Percentiles rank a stretch among this genome's conserved stretches.
Evolutionary conservation across 2,329 filamentous ascomycete genomes (phyloP).

Genomic region (Neobulgaria alba): DNA sequence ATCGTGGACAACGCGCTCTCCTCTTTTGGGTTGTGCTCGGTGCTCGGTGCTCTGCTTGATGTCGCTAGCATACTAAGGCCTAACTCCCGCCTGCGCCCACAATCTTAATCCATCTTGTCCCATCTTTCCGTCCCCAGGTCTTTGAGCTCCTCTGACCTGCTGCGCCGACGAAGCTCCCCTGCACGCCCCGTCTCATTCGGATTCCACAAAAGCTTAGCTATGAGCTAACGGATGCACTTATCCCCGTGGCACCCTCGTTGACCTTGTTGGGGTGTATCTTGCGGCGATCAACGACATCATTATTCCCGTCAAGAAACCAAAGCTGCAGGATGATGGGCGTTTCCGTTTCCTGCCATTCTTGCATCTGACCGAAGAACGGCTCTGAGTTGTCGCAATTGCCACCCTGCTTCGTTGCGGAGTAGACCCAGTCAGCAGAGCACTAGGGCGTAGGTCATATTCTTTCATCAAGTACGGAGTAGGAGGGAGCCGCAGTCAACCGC

Average conservation of each 20-base stretch:
- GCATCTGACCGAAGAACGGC: no score
- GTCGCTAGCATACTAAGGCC: neutral
- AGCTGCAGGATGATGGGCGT: no score
- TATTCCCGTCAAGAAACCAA: no score
- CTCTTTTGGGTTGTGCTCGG: neutral
- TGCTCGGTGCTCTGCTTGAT: neutral
- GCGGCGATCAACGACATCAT: slow-evolving; percentile 18
- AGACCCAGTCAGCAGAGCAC: no score
- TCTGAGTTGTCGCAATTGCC: no score
- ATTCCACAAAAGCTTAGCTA: slow-evolving; percentile 19
- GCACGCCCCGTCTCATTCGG: no score
- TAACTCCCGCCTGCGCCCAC: neutral
- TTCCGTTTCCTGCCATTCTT: no score
- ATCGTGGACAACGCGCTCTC: neutral
- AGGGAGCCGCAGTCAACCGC: no score
- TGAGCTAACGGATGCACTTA: slow-evolving; percentile 3
- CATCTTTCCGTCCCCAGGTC: slow-evolving; percentile 2
- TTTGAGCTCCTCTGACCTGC: slow-evolving; percentile 3
- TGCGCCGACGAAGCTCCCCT: slow-evolving; percentile 2
- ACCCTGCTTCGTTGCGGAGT: no score
- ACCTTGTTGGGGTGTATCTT: slow-evolving; percentile 2
- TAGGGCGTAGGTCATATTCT: no score
- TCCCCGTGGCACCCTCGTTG: neutral
- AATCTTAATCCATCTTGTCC: neutral
- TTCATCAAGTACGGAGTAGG: no score